phyloP scores from a whole-genome alignment of 768 basidiomycete genomes.

The Suillus weaverae region DNA sequence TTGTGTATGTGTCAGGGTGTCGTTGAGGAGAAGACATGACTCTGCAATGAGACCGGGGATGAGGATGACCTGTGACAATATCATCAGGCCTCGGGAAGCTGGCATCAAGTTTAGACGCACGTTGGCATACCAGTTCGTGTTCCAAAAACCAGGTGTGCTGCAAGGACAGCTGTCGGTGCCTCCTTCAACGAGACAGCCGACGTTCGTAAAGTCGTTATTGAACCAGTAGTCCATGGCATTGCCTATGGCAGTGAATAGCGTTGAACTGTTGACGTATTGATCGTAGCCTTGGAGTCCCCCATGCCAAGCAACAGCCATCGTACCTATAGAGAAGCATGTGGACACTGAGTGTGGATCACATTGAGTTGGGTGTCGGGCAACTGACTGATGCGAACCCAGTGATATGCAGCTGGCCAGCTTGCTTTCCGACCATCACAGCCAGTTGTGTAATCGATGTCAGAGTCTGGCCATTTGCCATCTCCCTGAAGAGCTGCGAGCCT shows the following conservation, averaged over 20 bases:
- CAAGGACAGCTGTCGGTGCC: constrained; percentile 57
- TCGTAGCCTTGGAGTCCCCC: constrained; percentile 46
- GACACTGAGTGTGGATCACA: background rate
- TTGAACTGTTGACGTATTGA: constrained; percentile 42
- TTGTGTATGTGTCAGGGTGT: constrained; percentile 44
- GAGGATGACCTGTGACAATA: constrained; percentile 48
- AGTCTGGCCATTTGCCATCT: constrained; percentile 56
- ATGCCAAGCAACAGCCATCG: constrained; percentile 58
- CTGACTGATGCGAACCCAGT: constrained; percentile 57
- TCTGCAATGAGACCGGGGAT: constrained; percentile 59
- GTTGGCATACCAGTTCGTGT: constrained; percentile 66
- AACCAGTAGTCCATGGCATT: constrained; percentile 67
- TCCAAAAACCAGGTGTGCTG: constrained; percentile 52
- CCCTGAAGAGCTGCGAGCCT: constrained; percentile 51
- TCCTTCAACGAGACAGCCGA: constrained; percentile 55
- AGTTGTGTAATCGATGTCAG: constrained; percentile 57
- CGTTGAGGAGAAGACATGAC: constrained; percentile 54
- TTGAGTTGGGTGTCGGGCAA: constrained; percentile 2
- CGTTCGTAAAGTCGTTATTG: constrained; percentile 52
- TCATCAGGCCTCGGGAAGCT: background rate
- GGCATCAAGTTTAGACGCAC: constrained; percentile 29
- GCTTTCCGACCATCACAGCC: constrained; percentile 63
- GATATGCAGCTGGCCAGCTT: constrained; percentile 67
- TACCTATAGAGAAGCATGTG: constrained; percentile 32
- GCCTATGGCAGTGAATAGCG: constrained; percentile 42